Evolutionary conservation across 2,329 filamentous ascomycete genomes (phyloP).

Genomic region (Bipolaris sorokiniana): DNA sequence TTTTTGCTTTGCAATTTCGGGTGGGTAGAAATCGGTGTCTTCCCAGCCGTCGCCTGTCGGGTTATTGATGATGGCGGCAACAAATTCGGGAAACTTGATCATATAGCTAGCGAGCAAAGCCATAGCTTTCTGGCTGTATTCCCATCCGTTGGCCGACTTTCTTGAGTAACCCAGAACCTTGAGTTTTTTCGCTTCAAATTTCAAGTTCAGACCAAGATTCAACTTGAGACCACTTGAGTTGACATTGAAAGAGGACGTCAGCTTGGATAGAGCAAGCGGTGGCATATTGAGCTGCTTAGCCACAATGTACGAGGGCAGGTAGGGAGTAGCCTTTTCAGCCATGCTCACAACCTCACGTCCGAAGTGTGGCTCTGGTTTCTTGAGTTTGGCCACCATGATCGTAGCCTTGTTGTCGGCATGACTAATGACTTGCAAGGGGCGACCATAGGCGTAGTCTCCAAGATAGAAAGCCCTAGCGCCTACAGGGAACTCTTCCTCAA

Average conservation of each 20-base stretch:
- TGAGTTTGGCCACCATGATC: constrained; percentile 75
- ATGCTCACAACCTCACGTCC: constrained; percentile 73
- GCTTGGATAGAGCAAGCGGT: constrained; percentile 88
- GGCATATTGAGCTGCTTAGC: constrained; percentile 82
- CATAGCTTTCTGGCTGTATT: constrained; percentile 87
- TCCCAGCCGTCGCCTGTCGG: constrained; percentile 83
- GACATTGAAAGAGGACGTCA: constrained; percentile 92
- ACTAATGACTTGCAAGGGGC: constrained; percentile 80
- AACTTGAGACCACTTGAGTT: constrained; percentile 80
- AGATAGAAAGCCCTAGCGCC: constrained; percentile 89
- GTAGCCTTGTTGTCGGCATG: constrained; percentile 78
- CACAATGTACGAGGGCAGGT: constrained; percentile 87
- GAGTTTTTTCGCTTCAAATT: constrained; percentile 93
- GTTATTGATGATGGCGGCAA: constrained; percentile 83
- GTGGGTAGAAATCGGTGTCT: constrained; percentile 85
- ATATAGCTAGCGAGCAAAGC: constrained; percentile 86
- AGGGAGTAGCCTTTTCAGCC: constrained; percentile 74
- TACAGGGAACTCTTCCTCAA: constrained; percentile 88
- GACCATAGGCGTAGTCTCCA: constrained; percentile 89
- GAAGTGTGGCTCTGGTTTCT: constrained; percentile 80
- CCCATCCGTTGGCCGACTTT: constrained; percentile 86
- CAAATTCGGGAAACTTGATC: constrained; percentile 92
- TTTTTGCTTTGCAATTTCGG: constrained; percentile 72
- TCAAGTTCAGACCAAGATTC: constrained; percentile 93
- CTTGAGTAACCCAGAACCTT: constrained; percentile 96